Evolutionary conservation across 1,139 yeast species (phyloP).

Genomic region (Geotrichum aggregatum): DNA sequence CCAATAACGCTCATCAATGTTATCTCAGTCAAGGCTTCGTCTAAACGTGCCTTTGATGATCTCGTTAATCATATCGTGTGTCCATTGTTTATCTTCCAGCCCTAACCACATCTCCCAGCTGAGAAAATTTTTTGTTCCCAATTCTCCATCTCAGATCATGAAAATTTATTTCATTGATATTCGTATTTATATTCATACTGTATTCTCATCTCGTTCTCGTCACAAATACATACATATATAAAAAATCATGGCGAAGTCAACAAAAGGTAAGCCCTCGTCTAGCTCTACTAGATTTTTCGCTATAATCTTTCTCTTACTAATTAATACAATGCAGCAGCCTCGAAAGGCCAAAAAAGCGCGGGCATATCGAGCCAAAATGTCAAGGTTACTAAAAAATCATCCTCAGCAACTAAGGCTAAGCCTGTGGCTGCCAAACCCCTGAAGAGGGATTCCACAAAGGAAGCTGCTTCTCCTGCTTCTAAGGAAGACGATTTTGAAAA

Average conservation of each 20-base stretch:
- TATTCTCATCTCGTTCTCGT: background rate
- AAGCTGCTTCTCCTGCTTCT: slow-evolving; percentile 31
- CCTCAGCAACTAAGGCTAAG: slow-evolving; percentile 16
- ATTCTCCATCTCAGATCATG: background rate
- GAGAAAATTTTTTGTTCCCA: background rate
- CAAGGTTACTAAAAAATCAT: slow-evolving; percentile 21
- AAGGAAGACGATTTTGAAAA: slow-evolving; percentile 38
- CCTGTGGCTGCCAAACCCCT: slow-evolving; percentile 11
- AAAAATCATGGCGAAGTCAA: slow-evolving; percentile 12
- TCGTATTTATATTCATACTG: background rate
- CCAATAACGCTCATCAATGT: too few species aligned
- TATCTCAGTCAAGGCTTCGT: too few species aligned
- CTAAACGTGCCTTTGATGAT: too few species aligned
- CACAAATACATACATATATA: background rate
- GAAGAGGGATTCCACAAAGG: slow-evolving; percentile 19
- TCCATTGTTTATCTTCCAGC: background rate
- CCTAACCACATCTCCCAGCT: slow-evolving; percentile 2
- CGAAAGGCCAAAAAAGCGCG: slow-evolving; percentile 16
- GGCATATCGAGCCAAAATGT: slow-evolving; percentile 17
- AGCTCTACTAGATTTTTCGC: background rate
- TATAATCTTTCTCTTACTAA: background rate
- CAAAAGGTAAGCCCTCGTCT: slow-evolving; percentile 8
- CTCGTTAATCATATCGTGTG: too few species aligned
- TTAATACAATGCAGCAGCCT: slow-evolving; percentile 12
- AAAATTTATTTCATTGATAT: background rate